A percentile compares a stretch with the other conserved stretches of the same genome.
Evolutionary conservation across 2,329 filamentous ascomycete genomes (phyloP).

Genomic region (Botrytis paeoniae): DNA sequence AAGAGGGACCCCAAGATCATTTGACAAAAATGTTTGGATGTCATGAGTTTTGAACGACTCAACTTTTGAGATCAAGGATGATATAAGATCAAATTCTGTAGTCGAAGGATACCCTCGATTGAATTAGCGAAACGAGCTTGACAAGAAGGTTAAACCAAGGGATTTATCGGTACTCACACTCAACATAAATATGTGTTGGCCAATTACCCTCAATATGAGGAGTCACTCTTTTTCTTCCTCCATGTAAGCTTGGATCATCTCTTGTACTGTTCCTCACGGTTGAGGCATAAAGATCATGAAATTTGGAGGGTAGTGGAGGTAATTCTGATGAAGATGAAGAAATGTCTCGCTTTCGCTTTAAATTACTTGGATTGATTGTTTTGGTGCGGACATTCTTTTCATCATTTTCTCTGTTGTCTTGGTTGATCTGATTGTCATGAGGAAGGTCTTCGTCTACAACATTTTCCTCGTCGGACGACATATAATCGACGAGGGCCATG

Average conservation of each 20-base stretch:
- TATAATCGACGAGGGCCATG: conserved; percentile 67
- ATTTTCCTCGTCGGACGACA: conserved; percentile 48
- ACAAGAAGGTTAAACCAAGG: conserved; percentile 3
- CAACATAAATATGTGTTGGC: conserved; percentile 88
- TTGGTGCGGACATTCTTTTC: neutral
- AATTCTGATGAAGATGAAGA: conserved; percentile 38
- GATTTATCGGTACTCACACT: conserved; percentile 61
- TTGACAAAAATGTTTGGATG: conserved; percentile 69
- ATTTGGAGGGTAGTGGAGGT: conserved; percentile 73
- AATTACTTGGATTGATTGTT: neutral
- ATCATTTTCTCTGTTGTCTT: neutral
- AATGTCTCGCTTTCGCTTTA: conserved; percentile 39
- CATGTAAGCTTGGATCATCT: conserved; percentile 83
- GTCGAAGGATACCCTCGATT: conserved; percentile 53
- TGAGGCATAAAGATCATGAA: conserved; percentile 87
- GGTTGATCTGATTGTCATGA: neutral
- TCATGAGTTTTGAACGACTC: conserved; percentile 32
- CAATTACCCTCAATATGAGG: conserved; percentile 88
- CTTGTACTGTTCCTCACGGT: conserved; percentile 71
- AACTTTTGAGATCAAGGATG: conserved; percentile 43
- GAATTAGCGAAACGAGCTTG: conserved; percentile 27
- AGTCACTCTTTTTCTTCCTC: conserved; percentile 74
- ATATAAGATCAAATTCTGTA: conserved; percentile 48
- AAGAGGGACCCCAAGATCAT: conserved; percentile 71
- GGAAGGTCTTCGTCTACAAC: neutral